Conservation (phyloP, 805 yeast genomes). For the Nakazawaea laoshanensis region DNA sequence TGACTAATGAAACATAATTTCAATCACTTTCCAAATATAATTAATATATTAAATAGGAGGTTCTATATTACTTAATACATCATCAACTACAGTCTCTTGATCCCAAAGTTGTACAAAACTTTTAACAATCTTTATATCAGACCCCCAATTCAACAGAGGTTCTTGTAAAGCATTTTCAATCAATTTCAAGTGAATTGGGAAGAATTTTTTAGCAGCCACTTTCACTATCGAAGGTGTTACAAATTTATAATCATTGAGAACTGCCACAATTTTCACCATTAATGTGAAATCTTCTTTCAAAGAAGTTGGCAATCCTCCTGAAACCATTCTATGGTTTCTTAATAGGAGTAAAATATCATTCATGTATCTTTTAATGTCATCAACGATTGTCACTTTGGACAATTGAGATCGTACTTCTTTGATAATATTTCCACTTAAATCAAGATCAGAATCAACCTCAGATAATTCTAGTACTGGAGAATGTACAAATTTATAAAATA, state of each 20-base stretch:
- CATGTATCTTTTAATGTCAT: conserved; percentile 45
- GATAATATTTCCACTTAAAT: too few species aligned
- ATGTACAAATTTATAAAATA: too few species aligned
- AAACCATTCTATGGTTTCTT: conserved; percentile 46
- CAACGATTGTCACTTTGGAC: conserved; percentile 26
- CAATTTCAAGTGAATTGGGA: conserved; percentile 37
- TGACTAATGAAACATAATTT: not conserved
- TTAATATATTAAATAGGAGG: conserved; percentile 35
- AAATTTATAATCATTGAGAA: conserved; percentile 28
- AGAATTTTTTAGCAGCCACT: conserved; percentile 35
- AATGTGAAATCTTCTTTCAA: conserved; percentile 32
- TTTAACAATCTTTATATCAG: conserved; percentile 33
- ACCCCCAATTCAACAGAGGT: conserved; percentile 46
- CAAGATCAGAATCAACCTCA: too few species aligned
- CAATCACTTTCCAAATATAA: not conserved
- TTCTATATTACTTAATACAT: conserved; percentile 39
- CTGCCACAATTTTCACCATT: conserved; percentile 31
- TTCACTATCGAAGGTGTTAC: conserved; percentile 48
- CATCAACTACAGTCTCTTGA: conserved; percentile 40
- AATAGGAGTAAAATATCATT: conserved; percentile 47
- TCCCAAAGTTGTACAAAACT: conserved; percentile 36
- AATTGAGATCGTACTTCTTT: conserved; percentile 10
- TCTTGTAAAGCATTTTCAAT: conserved; percentile 34
- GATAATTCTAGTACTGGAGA: too few species aligned
- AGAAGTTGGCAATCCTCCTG: conserved; percentile 42